Percentiles rank a stretch among this genome's conserved stretches.
These are phyloP conservation scores for Backusella mclennaniae DNA, from an alignment of 192 early-diverging fungal species.

Conservation along the genomic window DNA sequence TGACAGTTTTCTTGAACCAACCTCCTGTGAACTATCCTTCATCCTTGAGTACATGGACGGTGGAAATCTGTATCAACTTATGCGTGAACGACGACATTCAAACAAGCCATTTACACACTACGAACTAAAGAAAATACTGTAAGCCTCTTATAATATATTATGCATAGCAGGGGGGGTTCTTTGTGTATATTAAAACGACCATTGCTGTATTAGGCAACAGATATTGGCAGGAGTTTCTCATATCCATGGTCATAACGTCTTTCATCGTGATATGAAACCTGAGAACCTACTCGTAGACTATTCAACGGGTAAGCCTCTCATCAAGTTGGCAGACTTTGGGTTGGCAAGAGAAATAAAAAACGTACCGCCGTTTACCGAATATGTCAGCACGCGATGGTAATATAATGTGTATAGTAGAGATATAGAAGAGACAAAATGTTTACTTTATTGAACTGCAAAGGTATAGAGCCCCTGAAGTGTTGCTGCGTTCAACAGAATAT, in stretches of 20 bases:
- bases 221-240: constrained; percentile 83
- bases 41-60: constrained; percentile 94
- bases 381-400: constrained; percentile 94
- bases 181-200: neutral
- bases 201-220: constrained; percentile 62
- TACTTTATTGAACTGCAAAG: neutral
- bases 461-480: constrained; percentile 89
- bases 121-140: constrained; percentile 77
- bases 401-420: neutral
- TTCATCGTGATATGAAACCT: constrained; percentile 80
- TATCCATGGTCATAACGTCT: constrained; percentile 91
- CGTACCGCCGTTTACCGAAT: constrained; percentile 90
- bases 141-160: constrained; percentile 27
- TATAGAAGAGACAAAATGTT: neutral
- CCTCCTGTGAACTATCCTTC: constrained; percentile 76
- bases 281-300: constrained; percentile 60
- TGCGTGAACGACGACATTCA: constrained; percentile 68
- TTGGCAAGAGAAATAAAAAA: constrained; percentile 85
- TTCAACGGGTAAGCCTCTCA: constrained; percentile 44
- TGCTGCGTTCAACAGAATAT: constrained; percentile 83
- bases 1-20: constrained; percentile 74
- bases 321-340: constrained; percentile 72
- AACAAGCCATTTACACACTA: constrained; percentile 52
- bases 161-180: neutral
- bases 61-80: constrained; percentile 90